Base-by-base conservation (phyloP, 768 basidiomycete genomes). In the Lyophyllum shimeji region DNA sequence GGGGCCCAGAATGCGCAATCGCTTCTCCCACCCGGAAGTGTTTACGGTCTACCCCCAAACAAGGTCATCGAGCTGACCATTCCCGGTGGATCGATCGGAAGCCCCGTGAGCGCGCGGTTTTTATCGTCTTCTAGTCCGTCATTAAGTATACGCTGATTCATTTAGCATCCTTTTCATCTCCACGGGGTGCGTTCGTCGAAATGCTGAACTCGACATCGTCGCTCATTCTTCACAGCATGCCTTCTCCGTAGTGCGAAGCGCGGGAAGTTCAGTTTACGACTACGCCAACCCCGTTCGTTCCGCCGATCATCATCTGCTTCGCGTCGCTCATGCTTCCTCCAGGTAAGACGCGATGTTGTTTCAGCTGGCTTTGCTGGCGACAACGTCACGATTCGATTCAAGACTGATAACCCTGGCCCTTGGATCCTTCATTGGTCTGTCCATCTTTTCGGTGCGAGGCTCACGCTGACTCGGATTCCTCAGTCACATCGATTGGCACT, bases 321-420 rank as follows among this genome's bases (percentile, higher is more conserved):
- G 3, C 15, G 15, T 25, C 34, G 17, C 15, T 7, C 18, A 18
- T 13, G n/a, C 15, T 40, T 13, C n/a, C 3, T 29, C 3, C 46
- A 61, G 60, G 62, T 71, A 25, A 64, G 64, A 34, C 69, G 76
- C 7, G 76, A 77, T 52, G 74, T 75, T 4, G 74, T 75, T 23
- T 70, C 63, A 34, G 66, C 65, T 24, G 73, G 74, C 17, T 29
- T 31, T 24, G 34, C 59, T 0, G 59, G 55, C 13, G 75, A 77
- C 58, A 71, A 74, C 27, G 76, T 80, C 23, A 80, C 79, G 12
- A 75, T 89, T 48, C 76, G 84, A 33, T 87, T 84, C 71, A 64
- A 66, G 20, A 82, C 86, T 0, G 83, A 89, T 66, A 89, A 87
- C 69, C 74, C 84, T 18, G 85, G 84, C 15, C 80, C 80, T 21